Base-by-base conservation (phyloP, 2,329 filamentous ascomycete species). In the Xylariaceae sp. region DNA sequence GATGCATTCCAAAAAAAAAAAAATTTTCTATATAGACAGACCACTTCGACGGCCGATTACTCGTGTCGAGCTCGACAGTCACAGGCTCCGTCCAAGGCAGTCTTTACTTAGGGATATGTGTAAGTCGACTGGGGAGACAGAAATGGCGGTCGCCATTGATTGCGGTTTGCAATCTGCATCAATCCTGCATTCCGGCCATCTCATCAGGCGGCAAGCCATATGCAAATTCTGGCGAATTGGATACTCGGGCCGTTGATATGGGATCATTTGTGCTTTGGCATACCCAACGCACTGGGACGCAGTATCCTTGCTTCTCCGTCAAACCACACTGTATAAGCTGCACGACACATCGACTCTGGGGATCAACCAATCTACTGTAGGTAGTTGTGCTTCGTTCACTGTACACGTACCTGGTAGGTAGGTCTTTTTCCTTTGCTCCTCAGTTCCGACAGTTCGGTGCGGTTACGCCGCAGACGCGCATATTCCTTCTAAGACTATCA, bases 231-330 rank as follows among this genome's bases (percentile, higher is more conserved):
- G 59, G 54, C 53, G 52, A 62, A 57, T 61, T 61, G 56, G 59
- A 61, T 61, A 52, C 59, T 59, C 61, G 56, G 61, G 52, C 58
- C 61, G 58, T 53, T 54, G 51, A 56, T 56, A 63, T 63, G 61
- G 61, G 45, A 57, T 58, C 58, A 63, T 56, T 61, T 40, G 44
- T 52, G 50, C 58, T 61, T 47, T 50, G 48, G 52, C 54, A 56
- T 61, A 55, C 62, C 67, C 66, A 66, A 61, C 51, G 63, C 59
- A 54, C 63, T 66, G 67, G 67, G 65, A 69, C 66, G 59, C 64
- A 65, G 55, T 57, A 67, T 65, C 65, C 65, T 57, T 63, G 64
- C 45, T 57, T 54, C 32, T 52, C 55, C 57, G 57, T 62, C 57
- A 62, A 62, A 62, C 57, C 60, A 62, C 57, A 62, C 57, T 54